Base-by-base conservation (phyloP, 2,329 filamentous ascomycete species). In the Lachnum nothofagi region DNA sequence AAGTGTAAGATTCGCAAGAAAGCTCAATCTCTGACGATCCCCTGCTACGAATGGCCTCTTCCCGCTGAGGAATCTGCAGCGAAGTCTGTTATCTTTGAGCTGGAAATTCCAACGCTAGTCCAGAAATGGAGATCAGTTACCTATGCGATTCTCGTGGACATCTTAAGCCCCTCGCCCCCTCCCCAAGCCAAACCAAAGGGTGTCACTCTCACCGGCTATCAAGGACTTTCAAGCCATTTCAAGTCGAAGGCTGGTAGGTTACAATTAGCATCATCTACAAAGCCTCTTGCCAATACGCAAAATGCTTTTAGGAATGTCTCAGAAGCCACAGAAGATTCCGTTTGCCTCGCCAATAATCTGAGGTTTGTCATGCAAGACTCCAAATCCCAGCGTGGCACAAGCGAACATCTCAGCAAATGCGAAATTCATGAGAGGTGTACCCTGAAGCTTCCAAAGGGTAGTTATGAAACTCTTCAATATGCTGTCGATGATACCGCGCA, bases 21-120 rank as follows among this genome's bases (percentile, higher is more conserved):
- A n/a, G 76, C 76, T 0, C 39, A 66, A 0, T 2, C 3, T 0
- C 48, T 84, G 0, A 31, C 22, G 0, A 80, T 85, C 6, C 0
- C 35, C 0, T 59, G 78, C 7, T 68, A 79, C 53, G 80, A 84
- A 57, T 82, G 77, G 77, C 79, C 80, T 0, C 63, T 83, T 0
- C 72, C 78, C 24, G 35, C 0, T 1, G n/a, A 19, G 12, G 33
- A 44, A n/a, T 8, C 19, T 10, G 23, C 67, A 9, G 67, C 68
- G 0, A 72, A 75, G 48, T 66, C 75, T 0, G 68, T 70, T 0
- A 66, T 82, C 0, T 83, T 83, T 42, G 79, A 83, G 53, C 62
- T 82, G 0, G 44, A 55, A 0, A 52, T 70, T 0, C 78, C 78
- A 0, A 4, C 19, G 0, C 23, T 58, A 0, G 74, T 78, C 27